Percentiles rank a stretch among this genome's conserved stretches.
Conservation (phyloP, 495 filamentous ascomycete species). For the Neurospora sp. region DNA sequence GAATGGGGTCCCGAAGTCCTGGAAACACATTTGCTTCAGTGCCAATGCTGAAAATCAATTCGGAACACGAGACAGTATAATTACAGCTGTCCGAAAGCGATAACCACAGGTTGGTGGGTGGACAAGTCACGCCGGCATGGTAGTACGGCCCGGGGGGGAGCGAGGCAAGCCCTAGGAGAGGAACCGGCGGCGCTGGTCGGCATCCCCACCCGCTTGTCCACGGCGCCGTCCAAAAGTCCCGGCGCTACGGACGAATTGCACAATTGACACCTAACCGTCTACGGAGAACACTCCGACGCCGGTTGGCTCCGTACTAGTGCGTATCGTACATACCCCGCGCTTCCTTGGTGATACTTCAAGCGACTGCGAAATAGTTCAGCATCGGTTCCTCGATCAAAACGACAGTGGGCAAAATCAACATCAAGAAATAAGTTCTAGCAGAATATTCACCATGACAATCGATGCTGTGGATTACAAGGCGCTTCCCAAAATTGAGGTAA, state of each 20-base stretch:
- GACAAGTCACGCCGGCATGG: not conserved
- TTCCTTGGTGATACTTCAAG: not conserved
- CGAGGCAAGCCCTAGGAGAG: not conserved
- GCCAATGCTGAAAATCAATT: not conserved
- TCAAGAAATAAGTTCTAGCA: slow-evolving; percentile 3
- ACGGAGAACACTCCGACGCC: not conserved
- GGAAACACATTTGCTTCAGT: not conserved
- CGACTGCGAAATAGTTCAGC: slow-evolving; percentile 1
- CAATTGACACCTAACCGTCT: not conserved
- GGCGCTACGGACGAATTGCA: not conserved
- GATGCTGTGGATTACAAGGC: slow-evolving; percentile 28
- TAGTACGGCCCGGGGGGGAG: not conserved
- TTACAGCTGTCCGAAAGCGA: not conserved
- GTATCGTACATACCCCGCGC: not conserved
- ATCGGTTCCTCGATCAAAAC: slow-evolving; percentile 3
- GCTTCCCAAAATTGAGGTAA: slow-evolving; percentile 41
- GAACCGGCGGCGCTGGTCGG: not conserved
- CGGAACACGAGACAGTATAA: not conserved
- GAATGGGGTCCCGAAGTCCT: not conserved
- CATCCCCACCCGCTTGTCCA: not conserved
- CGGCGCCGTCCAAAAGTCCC: not conserved
- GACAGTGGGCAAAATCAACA: slow-evolving; percentile 13
- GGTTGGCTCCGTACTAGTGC: not conserved
- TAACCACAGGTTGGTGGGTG: not conserved
- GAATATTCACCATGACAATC: not conserved